phyloP scores from a whole-genome alignment of 2,329 filamentous ascomycete genomes.

The Fusarium sp. region DNA sequence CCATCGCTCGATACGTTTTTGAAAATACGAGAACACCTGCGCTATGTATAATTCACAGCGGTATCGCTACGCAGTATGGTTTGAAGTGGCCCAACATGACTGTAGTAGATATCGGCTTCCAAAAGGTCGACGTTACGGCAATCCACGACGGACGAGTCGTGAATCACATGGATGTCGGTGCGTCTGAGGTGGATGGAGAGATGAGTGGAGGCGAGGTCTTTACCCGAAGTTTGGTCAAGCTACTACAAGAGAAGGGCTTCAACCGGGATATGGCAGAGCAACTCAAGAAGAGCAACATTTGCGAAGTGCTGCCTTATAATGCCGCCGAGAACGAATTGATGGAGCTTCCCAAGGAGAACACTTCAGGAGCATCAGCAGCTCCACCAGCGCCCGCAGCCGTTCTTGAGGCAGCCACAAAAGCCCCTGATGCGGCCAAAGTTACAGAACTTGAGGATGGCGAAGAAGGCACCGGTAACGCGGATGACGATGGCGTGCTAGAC shows the following conservation, averaged over 20 bases:
- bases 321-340: conserved; percentile 59
- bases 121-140: conserved; percentile 93
- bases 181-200: conserved; percentile 60
- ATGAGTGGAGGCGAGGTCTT: conserved; percentile 89
- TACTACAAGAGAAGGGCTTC: conserved; percentile 72
- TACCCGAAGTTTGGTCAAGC: conserved; percentile 77
- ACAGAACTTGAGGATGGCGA: conserved; percentile 55
- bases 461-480: conserved; percentile 58
- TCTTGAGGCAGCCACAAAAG: conserved; percentile 50
- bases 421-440: conserved; percentile 55
- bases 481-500: conserved; percentile 81
- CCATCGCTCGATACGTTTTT: conserved; percentile 92
- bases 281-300: conserved; percentile 74
- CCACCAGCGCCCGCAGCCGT: conserved; percentile 35
- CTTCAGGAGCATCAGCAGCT: conserved; percentile 44
- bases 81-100: conserved; percentile 81
- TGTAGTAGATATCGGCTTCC: conserved; percentile 89
- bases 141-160: conserved; percentile 83
- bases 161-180: conserved; percentile 74
- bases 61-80: conserved; percentile 87
- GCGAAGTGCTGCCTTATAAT: conserved; percentile 73
- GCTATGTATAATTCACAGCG: conserved; percentile 90
- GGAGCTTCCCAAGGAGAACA: conserved; percentile 62
- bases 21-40: conserved; percentile 97
- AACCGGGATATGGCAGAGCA: conserved; percentile 77